Conservation (phyloP, 208 protist species). For the Borovskyia barvae region DNA sequence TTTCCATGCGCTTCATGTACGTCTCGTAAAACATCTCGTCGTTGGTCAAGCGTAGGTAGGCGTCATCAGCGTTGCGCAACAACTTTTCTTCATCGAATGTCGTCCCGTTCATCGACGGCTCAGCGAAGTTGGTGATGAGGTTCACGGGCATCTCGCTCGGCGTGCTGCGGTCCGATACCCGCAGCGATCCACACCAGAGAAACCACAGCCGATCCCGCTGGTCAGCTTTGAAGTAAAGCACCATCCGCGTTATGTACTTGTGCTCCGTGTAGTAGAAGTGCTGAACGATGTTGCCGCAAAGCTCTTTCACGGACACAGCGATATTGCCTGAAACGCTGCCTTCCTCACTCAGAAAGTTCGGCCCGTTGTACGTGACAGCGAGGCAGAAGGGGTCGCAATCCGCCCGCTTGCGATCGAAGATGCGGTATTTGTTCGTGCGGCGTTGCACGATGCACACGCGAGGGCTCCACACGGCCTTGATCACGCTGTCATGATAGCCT, state of each 20-base stretch:
- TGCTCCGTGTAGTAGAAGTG: conserved; percentile 91
- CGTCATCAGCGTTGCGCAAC: conserved; percentile 48
- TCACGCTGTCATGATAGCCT: conserved; percentile 80
- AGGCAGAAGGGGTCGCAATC: conserved; percentile 67
- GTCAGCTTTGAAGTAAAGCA: conserved; percentile 88
- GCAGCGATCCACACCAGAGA: conserved; percentile 82
- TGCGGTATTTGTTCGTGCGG: conserved; percentile 75
- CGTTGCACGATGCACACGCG: conserved; percentile 85
- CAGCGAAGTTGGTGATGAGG: conserved; percentile 69
- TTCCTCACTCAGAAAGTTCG: conserved; percentile 76
- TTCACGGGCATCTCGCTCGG: conserved; percentile 81
- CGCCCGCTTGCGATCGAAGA: conserved; percentile 67
- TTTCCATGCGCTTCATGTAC: conserved; percentile 48
- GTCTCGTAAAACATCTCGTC: conserved; percentile 82
- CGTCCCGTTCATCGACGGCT: conserved; percentile 28
- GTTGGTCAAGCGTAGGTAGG: conserved; percentile 54
- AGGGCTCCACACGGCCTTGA: conserved; percentile 85
- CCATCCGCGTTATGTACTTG: conserved; percentile 91
- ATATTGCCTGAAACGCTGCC: conserved; percentile 73
- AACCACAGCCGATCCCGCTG: conserved; percentile 72
- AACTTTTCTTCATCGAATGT: conserved; percentile 57
- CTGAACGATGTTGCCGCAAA: conserved; percentile 79
- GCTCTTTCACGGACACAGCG: conserved; percentile 64
- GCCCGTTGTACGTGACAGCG: conserved; percentile 86
- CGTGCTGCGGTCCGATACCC: conserved; percentile 63